Evolutionary conservation across 768 basidiomycete species (phyloP).

Genomic region (Cystofilobasidium ferigula): DNA sequence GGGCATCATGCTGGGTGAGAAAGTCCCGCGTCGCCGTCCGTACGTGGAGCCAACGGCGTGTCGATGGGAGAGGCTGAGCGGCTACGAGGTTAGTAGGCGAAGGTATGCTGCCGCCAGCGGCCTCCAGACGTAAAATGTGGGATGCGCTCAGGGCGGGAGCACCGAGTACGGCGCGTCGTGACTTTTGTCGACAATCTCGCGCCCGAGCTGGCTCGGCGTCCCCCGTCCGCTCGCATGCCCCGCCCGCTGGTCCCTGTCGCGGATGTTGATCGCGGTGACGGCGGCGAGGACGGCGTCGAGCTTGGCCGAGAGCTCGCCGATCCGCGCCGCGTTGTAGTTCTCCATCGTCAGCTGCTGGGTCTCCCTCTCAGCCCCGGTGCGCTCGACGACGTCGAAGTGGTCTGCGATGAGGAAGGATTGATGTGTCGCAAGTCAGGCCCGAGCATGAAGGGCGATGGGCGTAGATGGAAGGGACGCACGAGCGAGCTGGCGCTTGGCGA

Average conservation of each 20-base stretch:
- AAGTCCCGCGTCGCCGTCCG: no score
- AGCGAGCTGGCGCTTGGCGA: not conserved
- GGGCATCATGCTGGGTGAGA: no score
- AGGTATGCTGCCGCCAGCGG: no score
- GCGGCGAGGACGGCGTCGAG: not conserved
- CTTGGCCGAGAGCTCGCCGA: conserved; percentile 1
- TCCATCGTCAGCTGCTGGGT: not conserved
- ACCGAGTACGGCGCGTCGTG: no score
- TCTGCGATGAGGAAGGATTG: not conserved
- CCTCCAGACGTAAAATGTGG: no score
- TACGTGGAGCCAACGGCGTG: no score
- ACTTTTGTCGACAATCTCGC: no score
- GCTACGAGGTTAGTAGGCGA: no score
- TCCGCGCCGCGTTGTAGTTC: not conserved
- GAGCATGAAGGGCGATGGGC: not conserved
- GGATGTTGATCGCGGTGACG: not conserved
- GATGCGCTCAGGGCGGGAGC: no score
- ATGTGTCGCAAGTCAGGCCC: not conserved
- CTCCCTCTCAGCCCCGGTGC: not conserved
- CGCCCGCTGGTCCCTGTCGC: not conserved
- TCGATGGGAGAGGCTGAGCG: no score
- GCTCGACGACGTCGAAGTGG: not conserved
- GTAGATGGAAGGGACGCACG: not conserved
- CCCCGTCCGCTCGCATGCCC: no score
- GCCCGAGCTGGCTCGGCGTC: no score